phyloP scores from a whole-genome alignment of 2,329 filamentous ascomycete genomes.

The Daldinia eschscholtzii region DNA sequence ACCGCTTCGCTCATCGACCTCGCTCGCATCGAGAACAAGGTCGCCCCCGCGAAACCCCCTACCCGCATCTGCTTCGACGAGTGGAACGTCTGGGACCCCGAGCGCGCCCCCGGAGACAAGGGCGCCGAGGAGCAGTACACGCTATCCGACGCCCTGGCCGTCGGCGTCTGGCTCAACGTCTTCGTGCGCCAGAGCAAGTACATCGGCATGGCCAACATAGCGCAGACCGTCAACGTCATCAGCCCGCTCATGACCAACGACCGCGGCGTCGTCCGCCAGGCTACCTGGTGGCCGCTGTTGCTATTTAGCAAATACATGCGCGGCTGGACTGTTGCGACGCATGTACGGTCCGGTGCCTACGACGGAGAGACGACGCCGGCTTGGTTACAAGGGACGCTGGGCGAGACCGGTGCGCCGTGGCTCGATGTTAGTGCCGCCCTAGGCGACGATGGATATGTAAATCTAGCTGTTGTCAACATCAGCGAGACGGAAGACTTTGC shows the following conservation, averaged over 20 bases:
- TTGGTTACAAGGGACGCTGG: slow-evolving; percentile 74
- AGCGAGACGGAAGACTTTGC: slow-evolving; percentile 70
- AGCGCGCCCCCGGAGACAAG: slow-evolving; percentile 75
- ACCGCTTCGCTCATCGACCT: slow-evolving; percentile 77
- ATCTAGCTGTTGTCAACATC: slow-evolving; percentile 80
- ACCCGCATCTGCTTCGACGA: slow-evolving; percentile 85
- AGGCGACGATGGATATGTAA: slow-evolving; percentile 70
- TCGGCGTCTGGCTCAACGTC: slow-evolving; percentile 80
- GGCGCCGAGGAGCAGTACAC: slow-evolving; percentile 82
- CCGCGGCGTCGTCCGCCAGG: slow-evolving; percentile 74
- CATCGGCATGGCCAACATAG: slow-evolving; percentile 83
- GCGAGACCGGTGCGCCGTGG: slow-evolving; percentile 69
- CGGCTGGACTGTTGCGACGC: slow-evolving; percentile 74
- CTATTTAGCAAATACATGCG: slow-evolving; percentile 80
- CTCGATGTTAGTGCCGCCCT: slow-evolving; percentile 75
- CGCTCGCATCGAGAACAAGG: slow-evolving; percentile 75
- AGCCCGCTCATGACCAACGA: slow-evolving; percentile 79
- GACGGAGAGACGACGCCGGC: slow-evolving; percentile 73
- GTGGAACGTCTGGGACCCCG: slow-evolving; percentile 87
- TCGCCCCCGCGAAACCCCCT: slow-evolving; percentile 69
- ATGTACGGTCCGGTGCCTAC: slow-evolving; percentile 74
- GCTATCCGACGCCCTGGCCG: slow-evolving; percentile 80
- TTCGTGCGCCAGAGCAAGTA: slow-evolving; percentile 78
- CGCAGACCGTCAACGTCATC: slow-evolving; percentile 83
- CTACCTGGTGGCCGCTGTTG: slow-evolving; percentile 80